Percentiles rank a stretch among this genome's conserved stretches.
Conservation (phyloP, 192 early-diverging fungal genomes). For the Coemansia javaensis region DNA sequence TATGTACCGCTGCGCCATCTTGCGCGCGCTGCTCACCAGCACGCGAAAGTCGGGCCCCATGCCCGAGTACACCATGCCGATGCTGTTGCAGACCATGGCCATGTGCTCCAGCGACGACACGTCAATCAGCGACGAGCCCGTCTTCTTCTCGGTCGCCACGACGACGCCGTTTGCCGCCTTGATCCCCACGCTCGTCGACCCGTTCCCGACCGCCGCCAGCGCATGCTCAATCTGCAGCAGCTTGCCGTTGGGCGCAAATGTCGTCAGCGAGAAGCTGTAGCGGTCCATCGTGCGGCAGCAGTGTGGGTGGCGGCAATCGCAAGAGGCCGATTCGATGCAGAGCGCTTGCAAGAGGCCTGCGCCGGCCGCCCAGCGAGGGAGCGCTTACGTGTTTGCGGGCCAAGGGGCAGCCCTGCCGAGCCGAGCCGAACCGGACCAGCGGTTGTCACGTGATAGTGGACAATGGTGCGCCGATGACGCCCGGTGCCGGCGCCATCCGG, state of each 20-base stretch:
- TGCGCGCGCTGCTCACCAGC: conserved; percentile 90
- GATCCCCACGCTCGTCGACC: conserved; percentile 90
- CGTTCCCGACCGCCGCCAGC: conserved; percentile 82
- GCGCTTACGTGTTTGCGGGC: too few species aligned
- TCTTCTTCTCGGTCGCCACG: conserved; percentile 97
- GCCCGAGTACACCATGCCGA: conserved; percentile 98
- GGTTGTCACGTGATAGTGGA: too few species aligned
- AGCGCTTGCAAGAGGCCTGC: too few species aligned
- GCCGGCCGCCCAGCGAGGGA: too few species aligned
- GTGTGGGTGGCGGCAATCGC: too few species aligned
- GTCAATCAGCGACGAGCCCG: conserved; percentile 88
- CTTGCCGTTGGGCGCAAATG: conserved; percentile 98
- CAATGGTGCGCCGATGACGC: too few species aligned
- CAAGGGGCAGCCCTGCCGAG: too few species aligned
- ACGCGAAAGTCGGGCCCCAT: conserved; percentile 99
- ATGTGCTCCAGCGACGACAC: conserved; percentile 90
- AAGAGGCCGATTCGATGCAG: too few species aligned
- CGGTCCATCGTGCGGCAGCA: conserved; percentile 34
- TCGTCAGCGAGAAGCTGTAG: conserved; percentile 98
- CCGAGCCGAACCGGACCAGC: too few species aligned
- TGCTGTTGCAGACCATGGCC: conserved; percentile 79
- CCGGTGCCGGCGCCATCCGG: too few species aligned
- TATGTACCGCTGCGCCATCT: conserved; percentile 94
- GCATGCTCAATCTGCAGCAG: conserved; percentile 99
- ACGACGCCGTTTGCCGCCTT: conserved; percentile 97